These are phyloP conservation scores for Apiospora marii DNA, from an alignment of 2,329 filamentous ascomycete genomes.

Conservation along the genomic window DNA sequence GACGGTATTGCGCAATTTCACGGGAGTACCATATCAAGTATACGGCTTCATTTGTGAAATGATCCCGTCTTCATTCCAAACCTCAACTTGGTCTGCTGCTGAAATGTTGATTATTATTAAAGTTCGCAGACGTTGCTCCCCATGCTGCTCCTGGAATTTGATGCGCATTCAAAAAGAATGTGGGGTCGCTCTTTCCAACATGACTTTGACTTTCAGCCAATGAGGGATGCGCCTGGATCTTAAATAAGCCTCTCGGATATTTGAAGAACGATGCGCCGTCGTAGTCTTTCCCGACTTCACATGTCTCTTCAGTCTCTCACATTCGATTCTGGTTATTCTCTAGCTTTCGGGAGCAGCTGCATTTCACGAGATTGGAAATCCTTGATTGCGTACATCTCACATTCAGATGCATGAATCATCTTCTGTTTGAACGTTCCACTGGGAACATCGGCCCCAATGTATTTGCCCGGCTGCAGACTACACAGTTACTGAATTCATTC, in stretches of 20 bases:
- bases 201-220: background rate
- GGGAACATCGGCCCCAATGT: conserved; percentile 70
- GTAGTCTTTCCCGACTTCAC: background rate
- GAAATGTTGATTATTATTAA: background rate
- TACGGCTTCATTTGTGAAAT: background rate
- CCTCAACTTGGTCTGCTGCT: background rate
- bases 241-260: background rate
- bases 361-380: background rate
- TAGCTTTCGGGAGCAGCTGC: background rate
- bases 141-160: background rate
- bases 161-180: background rate
- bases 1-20: background rate
- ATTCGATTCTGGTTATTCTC: background rate
- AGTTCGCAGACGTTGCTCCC: background rate
- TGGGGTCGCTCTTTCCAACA: background rate
- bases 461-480: conserved; percentile 71
- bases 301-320: background rate
- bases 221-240: background rate
- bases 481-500: conserved; percentile 73
- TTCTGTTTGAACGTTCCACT: conserved; percentile 77
- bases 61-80: background rate
- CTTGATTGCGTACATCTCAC: too few species aligned
- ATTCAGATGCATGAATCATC: conserved; percentile 74
- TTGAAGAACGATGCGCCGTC: background rate
- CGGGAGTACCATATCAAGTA: background rate